phyloP scores from a whole-genome alignment of 768 basidiomycete genomes.

The Nidularia sp. region DNA sequence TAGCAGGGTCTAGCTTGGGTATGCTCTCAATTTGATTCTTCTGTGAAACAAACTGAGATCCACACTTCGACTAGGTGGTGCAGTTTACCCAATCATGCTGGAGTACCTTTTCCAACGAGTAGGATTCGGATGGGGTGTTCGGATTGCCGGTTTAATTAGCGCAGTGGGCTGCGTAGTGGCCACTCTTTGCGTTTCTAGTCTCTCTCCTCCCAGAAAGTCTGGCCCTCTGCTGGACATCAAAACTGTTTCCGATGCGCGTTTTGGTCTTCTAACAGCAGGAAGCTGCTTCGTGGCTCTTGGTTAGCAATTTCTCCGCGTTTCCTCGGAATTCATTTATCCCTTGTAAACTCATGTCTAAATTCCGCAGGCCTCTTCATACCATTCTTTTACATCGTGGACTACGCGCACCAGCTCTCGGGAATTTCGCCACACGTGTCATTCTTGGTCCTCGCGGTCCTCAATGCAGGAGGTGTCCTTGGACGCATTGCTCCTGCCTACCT shows the following conservation, averaged over 20 bases:
- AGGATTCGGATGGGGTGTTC: slow-evolving; percentile 63
- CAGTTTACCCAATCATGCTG: slow-evolving; percentile 65
- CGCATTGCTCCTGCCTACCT: slow-evolving; percentile 61
- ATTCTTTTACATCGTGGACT: slow-evolving; percentile 66
- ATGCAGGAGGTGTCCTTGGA: slow-evolving; percentile 63
- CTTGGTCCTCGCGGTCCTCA: slow-evolving; percentile 62
- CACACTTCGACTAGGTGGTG: slow-evolving; percentile 43
- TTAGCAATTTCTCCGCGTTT: slow-evolving; percentile 19
- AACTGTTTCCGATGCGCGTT: slow-evolving; percentile 45
- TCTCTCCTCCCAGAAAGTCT: slow-evolving; percentile 20
- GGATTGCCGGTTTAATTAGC: slow-evolving; percentile 50
- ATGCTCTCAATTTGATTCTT: slow-evolving; percentile 6
- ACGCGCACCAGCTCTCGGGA: slow-evolving; percentile 36
- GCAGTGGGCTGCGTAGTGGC: slow-evolving; percentile 43
- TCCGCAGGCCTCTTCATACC: slow-evolving; percentile 63
- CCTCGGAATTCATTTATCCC: neutral
- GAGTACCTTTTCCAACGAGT: slow-evolving; percentile 48
- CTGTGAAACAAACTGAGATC: neutral
- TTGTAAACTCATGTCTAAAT: neutral
- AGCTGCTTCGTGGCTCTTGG: slow-evolving; percentile 61
- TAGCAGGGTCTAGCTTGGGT: slow-evolving; percentile 69
- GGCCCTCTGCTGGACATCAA: slow-evolving; percentile 22
- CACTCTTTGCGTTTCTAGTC: slow-evolving; percentile 39
- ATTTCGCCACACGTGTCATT: slow-evolving; percentile 38
- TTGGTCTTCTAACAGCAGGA: slow-evolving; percentile 47